Base-by-base conservation (phyloP, 2,329 filamentous ascomycete species). In the Leptographium wingfieldii region DNA sequence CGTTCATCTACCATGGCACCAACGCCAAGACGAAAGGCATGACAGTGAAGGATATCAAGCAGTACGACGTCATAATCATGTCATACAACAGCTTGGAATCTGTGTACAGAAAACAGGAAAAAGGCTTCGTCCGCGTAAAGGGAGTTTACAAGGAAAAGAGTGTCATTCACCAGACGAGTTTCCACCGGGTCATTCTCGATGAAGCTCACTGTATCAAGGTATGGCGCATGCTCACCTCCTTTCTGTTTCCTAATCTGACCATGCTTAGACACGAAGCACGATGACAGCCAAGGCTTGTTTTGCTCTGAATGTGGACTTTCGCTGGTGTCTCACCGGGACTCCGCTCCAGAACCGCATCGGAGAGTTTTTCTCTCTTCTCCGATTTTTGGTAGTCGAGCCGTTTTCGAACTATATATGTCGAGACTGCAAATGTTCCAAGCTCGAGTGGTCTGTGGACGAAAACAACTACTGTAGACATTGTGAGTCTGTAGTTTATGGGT, bases 381-480 rank as follows among this genome's bases (percentile, higher is more conserved):
- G 94, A 2, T 99, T 99, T 72, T 80, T 99, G 35, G 88, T 96
- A 70, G 80, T 96, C 43, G 80, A 82, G 10, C 92, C 92, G 0
- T 97, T 96, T 71, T 87, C 92, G 9, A 91, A 90, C 65, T 99
- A 99, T 70, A 87, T 96, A 65, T 99, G 94, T 78, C 94, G 92
- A 70, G 79, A 84, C 60, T 99, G 94, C 69, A 71, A 80, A 5
- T 99, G 94, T 71, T 83, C 87, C 56, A 81, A 83, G 60, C 75
- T 96, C 4, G 90, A 96, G 67, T 99, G 94, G 94, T 78, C 78
- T 3, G 85, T 94, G 70, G 78, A 90, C 65, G 81, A 84, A 0
- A 76, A 87, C 22, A 86, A 87, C 66, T 35, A 29, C 78, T 66
- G 65, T 55, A 56, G n/a, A 2, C n/a, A 55, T n/a, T 65, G 64